Evolutionary conservation across 768 basidiomycete species (phyloP), one percentile per base, ranked within the genome.

Genomic region (Stropharia rugosoannulata): DNA sequence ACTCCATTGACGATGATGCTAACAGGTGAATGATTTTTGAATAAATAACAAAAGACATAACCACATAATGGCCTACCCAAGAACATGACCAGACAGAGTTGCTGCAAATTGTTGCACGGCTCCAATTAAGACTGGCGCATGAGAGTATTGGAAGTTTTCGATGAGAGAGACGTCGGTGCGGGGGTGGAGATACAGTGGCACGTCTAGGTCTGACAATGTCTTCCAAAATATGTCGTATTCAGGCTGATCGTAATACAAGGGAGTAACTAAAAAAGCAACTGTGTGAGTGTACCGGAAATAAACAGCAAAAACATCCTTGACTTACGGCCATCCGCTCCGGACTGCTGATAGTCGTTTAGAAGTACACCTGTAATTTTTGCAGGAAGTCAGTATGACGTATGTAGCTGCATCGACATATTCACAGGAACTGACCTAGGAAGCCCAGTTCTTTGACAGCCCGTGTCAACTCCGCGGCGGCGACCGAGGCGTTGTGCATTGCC

Each of bases 281-380:
- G 29, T 25, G 22, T 15, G n/a, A 19, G 25, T 13, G 18, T 35
- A 6, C 22, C 42, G 36, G 25, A n/a, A 13, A 37, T 13, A 50
- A 60, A 51, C 2, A 16, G 11, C 16, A 12, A 29, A 37, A 29
- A 38, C 12, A 15, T 37, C n/a, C 25, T 13, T 16, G 16, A 60
- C 66, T 58, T 19, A 75, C 75, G 58, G 18, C 73, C 71, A 51
- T 77, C 69, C 3, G 72, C 49, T 8, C 75, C 75, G 2, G 75
- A 72, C 56, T 77, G 73, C 45, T 78, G 77, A 61, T 73, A 79
- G 54, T 79, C 76, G 47, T 79, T 79, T 15, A 77, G 25, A 54
- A 79, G 54, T 10, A 70, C 76, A 7, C 76, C 72, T 73, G 46
- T 43, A 5, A 35, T 27, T 22, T 44, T 22, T 11, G 39, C 6